These are phyloP conservation scores for Ascochyta fabae DNA, from an alignment of 2,329 filamentous ascomycete species.

Conservation along the genomic window DNA sequence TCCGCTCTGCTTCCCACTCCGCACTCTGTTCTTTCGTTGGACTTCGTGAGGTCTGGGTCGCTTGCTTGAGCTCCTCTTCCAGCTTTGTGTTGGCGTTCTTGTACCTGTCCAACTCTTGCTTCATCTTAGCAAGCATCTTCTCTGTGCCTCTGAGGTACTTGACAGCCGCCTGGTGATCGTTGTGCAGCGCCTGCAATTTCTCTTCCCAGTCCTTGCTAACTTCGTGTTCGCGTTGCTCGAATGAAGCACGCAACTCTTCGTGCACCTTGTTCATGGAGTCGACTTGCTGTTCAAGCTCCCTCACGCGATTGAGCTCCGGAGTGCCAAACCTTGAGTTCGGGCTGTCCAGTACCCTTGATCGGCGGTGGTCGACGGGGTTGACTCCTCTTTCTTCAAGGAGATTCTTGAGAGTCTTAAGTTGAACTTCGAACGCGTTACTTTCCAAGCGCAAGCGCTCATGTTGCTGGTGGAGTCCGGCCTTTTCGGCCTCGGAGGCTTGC, in stretches of 20 bases:
- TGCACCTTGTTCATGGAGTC: slow-evolving; percentile 78
- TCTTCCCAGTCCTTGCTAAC: slow-evolving; percentile 90
- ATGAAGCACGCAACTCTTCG: slow-evolving; percentile 80
- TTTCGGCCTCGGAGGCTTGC: slow-evolving; percentile 79
- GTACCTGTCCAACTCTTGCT: slow-evolving; percentile 92
- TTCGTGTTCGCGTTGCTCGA: slow-evolving; percentile 81
- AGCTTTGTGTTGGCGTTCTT: slow-evolving; percentile 85
- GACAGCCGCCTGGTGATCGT: slow-evolving; percentile 96
- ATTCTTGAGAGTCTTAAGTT: slow-evolving; percentile 92
- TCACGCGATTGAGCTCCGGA: slow-evolving; percentile 78
- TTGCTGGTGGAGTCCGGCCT: slow-evolving; percentile 81
- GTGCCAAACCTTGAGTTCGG: slow-evolving; percentile 76
- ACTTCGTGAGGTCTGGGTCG: slow-evolving; percentile 48
- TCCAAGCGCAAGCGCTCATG: slow-evolving; percentile 88
- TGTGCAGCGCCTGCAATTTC: slow-evolving; percentile 91
- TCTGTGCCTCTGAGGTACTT: slow-evolving; percentile 98
- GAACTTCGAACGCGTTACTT: slow-evolving; percentile 89
- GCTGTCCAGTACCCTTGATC: slow-evolving; percentile 74
- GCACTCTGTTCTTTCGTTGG: slow-evolving; percentile 56
- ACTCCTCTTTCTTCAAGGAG: slow-evolving; percentile 89
- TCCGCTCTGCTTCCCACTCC: slow-evolving; percentile 78
- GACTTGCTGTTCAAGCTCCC: slow-evolving; percentile 88
- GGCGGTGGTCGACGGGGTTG: slow-evolving; percentile 73
- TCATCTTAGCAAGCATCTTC: slow-evolving; percentile 98
- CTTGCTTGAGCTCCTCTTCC: slow-evolving; percentile 77